These are phyloP conservation scores for Fragaria iinumae DNA, from an alignment of 306 rosid species.

Conservation along the genomic window DNA sequence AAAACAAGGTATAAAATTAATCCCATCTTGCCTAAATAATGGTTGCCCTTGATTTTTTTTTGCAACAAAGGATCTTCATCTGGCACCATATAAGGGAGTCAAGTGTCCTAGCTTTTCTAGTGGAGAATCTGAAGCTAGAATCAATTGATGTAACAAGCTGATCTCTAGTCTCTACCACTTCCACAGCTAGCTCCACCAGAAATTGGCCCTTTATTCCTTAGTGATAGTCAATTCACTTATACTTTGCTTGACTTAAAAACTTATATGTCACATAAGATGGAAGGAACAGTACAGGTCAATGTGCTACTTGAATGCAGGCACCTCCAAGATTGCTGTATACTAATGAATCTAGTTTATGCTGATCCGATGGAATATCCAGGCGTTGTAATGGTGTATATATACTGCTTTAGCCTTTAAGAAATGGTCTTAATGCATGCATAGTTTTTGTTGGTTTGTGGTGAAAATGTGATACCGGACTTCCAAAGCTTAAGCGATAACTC, in stretches of 20 bases:
- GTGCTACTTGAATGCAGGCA: background rate
- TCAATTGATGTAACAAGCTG: background rate
- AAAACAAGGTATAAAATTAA: background rate
- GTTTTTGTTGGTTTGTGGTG: background rate
- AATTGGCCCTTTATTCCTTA: background rate
- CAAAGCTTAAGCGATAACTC: too few relatives aligned
- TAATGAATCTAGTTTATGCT: background rate
- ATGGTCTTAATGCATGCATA: background rate
- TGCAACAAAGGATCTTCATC: background rate
- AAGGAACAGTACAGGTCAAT: background rate
- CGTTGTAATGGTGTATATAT: background rate
- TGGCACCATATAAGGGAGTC: background rate
- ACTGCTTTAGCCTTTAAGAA: background rate
- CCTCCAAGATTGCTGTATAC: background rate
- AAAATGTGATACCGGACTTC: too few relatives aligned
- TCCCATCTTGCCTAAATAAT: background rate
- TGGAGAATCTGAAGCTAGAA: slow-evolving; percentile 8
- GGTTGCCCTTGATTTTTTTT: background rate
- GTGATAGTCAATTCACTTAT: background rate
- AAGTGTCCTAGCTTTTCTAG: background rate
- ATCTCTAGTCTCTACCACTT: background rate
- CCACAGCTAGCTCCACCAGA: slow-evolving; percentile 2
- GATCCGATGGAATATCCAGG: background rate
- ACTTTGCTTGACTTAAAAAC: background rate
- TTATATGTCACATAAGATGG: background rate